Evolutionary conservation across 352 stramenopile genomes (phyloP).

Genomic region (Thraustotheca clavata): DNA sequence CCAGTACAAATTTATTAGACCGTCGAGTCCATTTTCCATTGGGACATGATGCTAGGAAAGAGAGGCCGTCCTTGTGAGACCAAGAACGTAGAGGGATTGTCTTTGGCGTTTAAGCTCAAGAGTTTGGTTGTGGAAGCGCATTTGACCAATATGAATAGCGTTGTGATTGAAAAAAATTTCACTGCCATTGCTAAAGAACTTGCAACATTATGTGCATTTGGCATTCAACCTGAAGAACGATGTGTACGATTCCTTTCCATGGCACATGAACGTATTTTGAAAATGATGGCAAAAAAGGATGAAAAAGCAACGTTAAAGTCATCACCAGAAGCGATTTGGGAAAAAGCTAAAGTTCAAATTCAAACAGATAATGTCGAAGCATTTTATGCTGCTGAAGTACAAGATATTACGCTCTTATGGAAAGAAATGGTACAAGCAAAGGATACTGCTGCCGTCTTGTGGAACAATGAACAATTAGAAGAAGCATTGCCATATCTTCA

Average conservation of each 20-base stretch:
- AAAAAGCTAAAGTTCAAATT: not conserved
- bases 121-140: constrained; percentile 74
- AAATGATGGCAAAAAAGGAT: constrained; percentile 44
- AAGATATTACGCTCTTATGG: constrained; percentile 69
- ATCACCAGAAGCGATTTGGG: constrained; percentile 2
- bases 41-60: constrained; percentile 6
- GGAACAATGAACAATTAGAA: constrained; percentile 79
- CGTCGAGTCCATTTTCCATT: not conserved
- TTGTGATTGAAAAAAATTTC: constrained; percentile 75
- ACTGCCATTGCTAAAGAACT: constrained; percentile 75
- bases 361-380: not conserved
- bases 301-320: not conserved
- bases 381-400: constrained; percentile 13
- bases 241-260: constrained; percentile 69
- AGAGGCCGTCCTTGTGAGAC: not conserved
- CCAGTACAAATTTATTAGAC: too few relatives aligned
- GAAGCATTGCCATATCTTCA: constrained; percentile 71
- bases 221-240: constrained; percentile 65
- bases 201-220: constrained; percentile 61
- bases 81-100: constrained; percentile 52
- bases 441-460: constrained; percentile 64
- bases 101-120: constrained; percentile 77
- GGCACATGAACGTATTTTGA: constrained; percentile 47
- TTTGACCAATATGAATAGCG: constrained; percentile 73
- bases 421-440: constrained; percentile 71